These are phyloP conservation scores for Citropsis articulata DNA, from an alignment of 345 rosid genomes.

Conservation along the genomic window DNA sequence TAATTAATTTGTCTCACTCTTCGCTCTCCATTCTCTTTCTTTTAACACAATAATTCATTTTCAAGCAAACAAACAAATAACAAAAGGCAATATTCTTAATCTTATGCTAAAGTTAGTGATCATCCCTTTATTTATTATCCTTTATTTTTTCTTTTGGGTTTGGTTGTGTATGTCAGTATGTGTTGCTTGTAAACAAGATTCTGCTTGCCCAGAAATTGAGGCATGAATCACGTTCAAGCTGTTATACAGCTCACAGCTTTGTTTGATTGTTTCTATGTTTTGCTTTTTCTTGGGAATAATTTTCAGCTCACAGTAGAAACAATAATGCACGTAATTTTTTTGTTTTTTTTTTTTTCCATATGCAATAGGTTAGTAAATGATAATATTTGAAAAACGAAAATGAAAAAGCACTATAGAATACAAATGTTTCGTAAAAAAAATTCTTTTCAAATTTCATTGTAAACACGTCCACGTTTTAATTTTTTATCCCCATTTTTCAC, in stretches of 20 bases:
- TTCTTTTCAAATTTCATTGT: no score
- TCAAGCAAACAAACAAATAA: neutral
- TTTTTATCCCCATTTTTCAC: no score
- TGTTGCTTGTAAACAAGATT: slow-evolving; percentile 13
- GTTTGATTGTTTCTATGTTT: no score
- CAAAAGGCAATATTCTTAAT: neutral
- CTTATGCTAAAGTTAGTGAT: neutral
- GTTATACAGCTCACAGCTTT: neutral
- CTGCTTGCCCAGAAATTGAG: neutral
- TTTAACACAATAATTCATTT: neutral
- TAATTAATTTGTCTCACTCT: neutral
- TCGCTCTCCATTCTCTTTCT: neutral
- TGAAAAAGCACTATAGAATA: no score
- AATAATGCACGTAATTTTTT: no score
- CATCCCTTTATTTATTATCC: neutral
- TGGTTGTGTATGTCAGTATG: neutral
- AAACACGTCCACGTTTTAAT: no score
- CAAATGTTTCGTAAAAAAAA: no score
- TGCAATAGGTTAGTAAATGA: no score
- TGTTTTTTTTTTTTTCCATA: no score
- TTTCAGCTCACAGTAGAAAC: no score
- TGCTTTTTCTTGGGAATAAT: no score
- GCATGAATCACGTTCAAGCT: neutral
- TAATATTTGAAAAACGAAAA: no score
- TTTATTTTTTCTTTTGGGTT: neutral